Evolutionary conservation across 2,329 filamentous ascomycete genomes (phyloP), one percentile per base, ranked within the genome.

Genomic region (Pseudogymnoascus verrucosus): DNA sequence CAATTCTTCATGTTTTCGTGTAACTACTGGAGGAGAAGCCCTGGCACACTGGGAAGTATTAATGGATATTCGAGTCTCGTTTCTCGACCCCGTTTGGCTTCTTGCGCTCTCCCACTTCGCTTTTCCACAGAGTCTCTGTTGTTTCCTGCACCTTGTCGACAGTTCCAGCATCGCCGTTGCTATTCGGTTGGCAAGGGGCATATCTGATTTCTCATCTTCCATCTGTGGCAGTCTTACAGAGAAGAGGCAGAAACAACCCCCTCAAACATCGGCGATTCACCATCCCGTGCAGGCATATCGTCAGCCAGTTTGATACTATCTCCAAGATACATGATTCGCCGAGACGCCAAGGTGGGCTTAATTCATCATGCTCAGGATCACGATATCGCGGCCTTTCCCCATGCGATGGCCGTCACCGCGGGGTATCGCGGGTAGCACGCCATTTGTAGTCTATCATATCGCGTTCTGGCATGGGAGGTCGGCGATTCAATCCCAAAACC

Each of bases 211-310:
- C 3, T 31, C 23, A 6, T 54, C 26, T 12, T 54, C 44, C 23
- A 31, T 16, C n/a, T 31, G 26, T 4, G 42, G 42, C 11, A 47
- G 42, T 47, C n/a, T 11, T 26, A 19, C 7, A 6, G 5, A 47
- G 11, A 14, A 47, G 12, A 26, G 19, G 1, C 28, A 10, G 21
- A n/a, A 10, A n/a, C 21, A 14, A n/a, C 4, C 44, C n/a, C n/a
- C 8, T 14, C 14, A 31, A 28, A 16, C 47, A 54, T 54, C 47
- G 47, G 47, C 47, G 47, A 54, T 54, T 54, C 47, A 54, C 26
- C 47, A 54, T 54, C 47, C 47, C 47, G 47, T 31, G 47, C 47
- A 54, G 16, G 26, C 47, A 54, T 54, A 54, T 54, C 47, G 47
- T 54, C 47, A 54, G 47, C 26, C 26, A n/a, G 26, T 31, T 54